Evolutionary conservation across 2,329 filamentous ascomycete species (phyloP).

Genomic region (Massarina eburnea): DNA sequence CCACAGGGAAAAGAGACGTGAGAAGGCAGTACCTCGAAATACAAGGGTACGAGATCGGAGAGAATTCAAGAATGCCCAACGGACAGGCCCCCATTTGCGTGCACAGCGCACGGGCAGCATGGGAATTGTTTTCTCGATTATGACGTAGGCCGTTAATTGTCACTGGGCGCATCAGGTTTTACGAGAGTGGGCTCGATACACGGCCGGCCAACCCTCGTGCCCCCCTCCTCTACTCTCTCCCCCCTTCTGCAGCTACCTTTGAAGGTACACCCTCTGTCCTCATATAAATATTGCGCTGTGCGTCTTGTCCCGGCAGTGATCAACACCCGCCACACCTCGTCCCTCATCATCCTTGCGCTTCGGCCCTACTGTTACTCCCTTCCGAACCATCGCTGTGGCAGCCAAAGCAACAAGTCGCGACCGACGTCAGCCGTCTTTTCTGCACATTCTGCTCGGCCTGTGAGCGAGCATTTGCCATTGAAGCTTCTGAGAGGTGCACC

Average conservation of each 20-base stretch:
- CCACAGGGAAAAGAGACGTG: no score
- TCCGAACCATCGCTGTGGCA: conserved; percentile 14
- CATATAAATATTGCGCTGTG: conserved; percentile 7
- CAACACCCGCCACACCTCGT: conserved; percentile 19
- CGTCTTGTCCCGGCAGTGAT: conserved; percentile 29
- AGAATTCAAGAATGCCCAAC: no score
- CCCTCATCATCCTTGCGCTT: conserved; percentile 18
- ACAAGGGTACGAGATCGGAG: no score
- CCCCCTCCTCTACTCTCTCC: conserved; percentile 5
- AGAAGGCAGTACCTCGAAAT: no score
- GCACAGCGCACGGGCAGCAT: conserved; percentile 2
- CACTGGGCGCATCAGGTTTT: conserved; percentile 7
- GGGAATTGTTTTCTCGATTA: conserved; percentile 4
- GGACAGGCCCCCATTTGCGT: no score
- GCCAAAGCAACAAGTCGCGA: not conserved
- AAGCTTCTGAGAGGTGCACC: conserved; percentile 2
- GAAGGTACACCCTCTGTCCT: conserved; percentile 12
- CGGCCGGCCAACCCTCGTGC: not conserved
- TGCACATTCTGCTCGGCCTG: conserved; percentile 3
- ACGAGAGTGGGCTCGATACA: conserved; percentile 2
- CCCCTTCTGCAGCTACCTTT: not conserved
- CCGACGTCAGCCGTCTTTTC: not conserved
- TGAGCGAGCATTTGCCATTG: not conserved
- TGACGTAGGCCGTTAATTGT: conserved; percentile 6
- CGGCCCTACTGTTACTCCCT: conserved; percentile 11